phyloP scores from a whole-genome alignment of 805 yeast genomes.

The Candida railenensis region DNA sequence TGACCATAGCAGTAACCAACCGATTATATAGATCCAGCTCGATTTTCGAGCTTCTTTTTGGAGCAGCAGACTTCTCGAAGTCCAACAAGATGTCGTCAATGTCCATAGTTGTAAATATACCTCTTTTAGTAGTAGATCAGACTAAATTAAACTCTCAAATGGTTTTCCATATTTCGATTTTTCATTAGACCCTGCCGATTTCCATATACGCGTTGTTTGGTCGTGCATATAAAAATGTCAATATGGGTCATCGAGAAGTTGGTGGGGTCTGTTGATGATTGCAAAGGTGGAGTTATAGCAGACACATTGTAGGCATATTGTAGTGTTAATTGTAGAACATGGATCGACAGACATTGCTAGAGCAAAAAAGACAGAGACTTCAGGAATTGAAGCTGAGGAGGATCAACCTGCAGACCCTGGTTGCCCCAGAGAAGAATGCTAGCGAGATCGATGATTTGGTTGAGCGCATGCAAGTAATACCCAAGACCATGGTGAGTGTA shows the following conservation, averaged over 20 bases:
- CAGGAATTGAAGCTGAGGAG: slow-evolving; percentile 23
- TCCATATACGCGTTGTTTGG: too few relatives aligned
- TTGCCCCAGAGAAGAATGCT: background rate
- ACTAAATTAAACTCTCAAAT: too few relatives aligned
- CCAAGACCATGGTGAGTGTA: slow-evolving; percentile 16
- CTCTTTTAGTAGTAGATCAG: too few relatives aligned
- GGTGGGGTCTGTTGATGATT: background rate
- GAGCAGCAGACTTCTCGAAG: slow-evolving; percentile 41
- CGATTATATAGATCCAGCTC: slow-evolving; percentile 37
- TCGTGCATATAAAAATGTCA: too few relatives aligned
- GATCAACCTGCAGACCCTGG: background rate
- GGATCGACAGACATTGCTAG: slow-evolving; percentile 38
- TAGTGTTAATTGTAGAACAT: too few relatives aligned
- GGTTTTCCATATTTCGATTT: too few relatives aligned
- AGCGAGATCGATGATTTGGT: slow-evolving; percentile 14
- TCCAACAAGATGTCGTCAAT: slow-evolving; percentile 72
- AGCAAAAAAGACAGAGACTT: slow-evolving; percentile 38
- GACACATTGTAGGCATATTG: too few relatives aligned
- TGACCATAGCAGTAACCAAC: slow-evolving; percentile 68
- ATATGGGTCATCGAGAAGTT: too few relatives aligned
- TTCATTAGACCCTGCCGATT: too few relatives aligned
- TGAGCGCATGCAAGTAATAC: slow-evolving; percentile 10
- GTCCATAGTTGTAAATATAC: slow-evolving; percentile 34
- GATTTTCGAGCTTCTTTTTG: slow-evolving; percentile 10
- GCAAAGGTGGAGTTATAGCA: too few relatives aligned